Base-by-base conservation (phyloP, 108 stramenopile genomes). In the Mediolabrus comicus region DNA sequence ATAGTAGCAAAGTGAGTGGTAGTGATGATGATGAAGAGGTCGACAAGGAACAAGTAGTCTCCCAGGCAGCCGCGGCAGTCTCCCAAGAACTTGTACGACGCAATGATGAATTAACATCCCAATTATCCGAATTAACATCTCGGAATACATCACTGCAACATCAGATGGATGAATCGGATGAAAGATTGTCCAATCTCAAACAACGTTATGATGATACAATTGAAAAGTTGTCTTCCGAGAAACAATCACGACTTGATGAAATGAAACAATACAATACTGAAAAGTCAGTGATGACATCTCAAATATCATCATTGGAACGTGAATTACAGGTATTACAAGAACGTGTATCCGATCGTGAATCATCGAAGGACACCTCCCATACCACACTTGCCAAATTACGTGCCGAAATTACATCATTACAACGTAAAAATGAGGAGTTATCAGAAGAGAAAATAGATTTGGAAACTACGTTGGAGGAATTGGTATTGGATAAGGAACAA, bases 401-500 rank as follows among this genome's bases (percentile, higher is more conserved):
- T 32, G 87, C 90, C 5, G 87, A 91, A 41, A 36, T 91, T 17
- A 84, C 81, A 0, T 71, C 75, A 9, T 61, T 75, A 33, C 82
- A 81, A 62, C 85, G 92, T 22, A 75, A 84, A 54, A 81, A 85
- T 36, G 88, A 85, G 54, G 83, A 88, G 52, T 73, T 89, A 33
- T 76, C 80, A 54, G 54, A 83, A 26, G 90, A 89, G 29, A 86
- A 85, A 39, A 73, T 81, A 51, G 90, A 94, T 34, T 62, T 84
- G 56, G 90, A 94, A 54, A 57, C 70, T 19, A 79, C 85, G 2
- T 71, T 91, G 32, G 92, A 94, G 74, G 92, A 94, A 26, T 73
- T 94, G 65, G 75, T 89, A 11, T 72, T 94, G 72, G 92, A 94
- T 61, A 94, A 94, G 69, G 92, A 94, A 46, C 78, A 80, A 46